A percentile compares a stretch with the other conserved stretches of the same genome.
phyloP scores from a whole-genome alignment of 129 eudicot genomes.

The Tanacetum coccineum region DNA sequence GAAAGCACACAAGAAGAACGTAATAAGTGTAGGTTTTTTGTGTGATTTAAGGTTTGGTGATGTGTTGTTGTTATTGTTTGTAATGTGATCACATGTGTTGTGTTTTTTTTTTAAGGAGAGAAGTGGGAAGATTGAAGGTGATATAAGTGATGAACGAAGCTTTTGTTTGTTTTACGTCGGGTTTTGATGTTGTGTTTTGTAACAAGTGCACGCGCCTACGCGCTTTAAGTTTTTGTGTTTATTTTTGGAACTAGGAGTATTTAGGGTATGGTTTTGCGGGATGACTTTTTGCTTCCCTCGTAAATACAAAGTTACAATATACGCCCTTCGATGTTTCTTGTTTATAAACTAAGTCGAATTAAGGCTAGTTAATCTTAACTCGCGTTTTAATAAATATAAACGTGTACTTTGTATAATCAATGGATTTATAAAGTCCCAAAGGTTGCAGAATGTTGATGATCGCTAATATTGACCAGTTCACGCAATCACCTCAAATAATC shows the following conservation, averaged over 20 bases:
- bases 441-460: too few species aligned
- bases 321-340: too few species aligned
- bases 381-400: too few species aligned
- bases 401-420: too few species aligned
- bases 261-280: constrained; percentile 17
- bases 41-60: not conserved
- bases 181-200: constrained; percentile 16
- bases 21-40: not conserved
- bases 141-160: not conserved
- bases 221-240: not conserved
- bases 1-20: not conserved
- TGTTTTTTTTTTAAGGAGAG: constrained; percentile 22
- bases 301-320: too few species aligned
- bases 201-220: constrained; percentile 16
- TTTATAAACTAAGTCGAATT: too few species aligned
- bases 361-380: too few species aligned
- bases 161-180: too few species aligned
- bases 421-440: too few species aligned
- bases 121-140: not conserved
- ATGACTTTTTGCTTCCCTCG: not conserved
- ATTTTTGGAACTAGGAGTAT: constrained; percentile 21
- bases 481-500: too few species aligned
- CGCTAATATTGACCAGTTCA: too few species aligned
- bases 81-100: constrained; percentile 20
- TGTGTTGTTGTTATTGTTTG: not conserved